Evolutionary conservation across 2,329 filamentous ascomycete genomes (phyloP).

Genomic region (Biscogniauxia marginata): DNA sequence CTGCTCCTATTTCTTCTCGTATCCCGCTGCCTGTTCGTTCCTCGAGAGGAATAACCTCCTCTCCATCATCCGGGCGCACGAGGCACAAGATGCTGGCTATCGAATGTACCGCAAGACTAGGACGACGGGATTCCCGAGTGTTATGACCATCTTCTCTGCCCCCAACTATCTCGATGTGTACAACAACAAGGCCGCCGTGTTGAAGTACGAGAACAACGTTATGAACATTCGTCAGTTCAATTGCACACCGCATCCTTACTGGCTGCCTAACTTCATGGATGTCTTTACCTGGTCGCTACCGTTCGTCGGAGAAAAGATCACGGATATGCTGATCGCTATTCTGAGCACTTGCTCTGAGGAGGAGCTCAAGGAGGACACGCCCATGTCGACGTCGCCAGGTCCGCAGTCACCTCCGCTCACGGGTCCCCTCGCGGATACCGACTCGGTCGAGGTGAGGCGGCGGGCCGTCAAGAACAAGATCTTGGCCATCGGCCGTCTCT

Average conservation of each 20-base stretch:
- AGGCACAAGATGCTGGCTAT: slow-evolving; percentile 97
- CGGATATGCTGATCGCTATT: slow-evolving; percentile 98
- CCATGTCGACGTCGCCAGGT: slow-evolving; percentile 66
- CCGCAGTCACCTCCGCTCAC: slow-evolving; percentile 72
- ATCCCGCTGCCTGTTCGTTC: slow-evolving; percentile 94
- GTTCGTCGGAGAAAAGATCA: slow-evolving; percentile 98
- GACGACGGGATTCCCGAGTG: slow-evolving; percentile 96
- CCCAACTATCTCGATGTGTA: slow-evolving; percentile 99
- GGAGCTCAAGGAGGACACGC: slow-evolving; percentile 86
- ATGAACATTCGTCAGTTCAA: slow-evolving; percentile 99
- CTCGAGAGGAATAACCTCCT: slow-evolving; percentile 98
- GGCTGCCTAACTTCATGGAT: slow-evolving; percentile 99
- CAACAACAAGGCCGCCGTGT: slow-evolving; percentile 98
- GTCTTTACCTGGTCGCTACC: slow-evolving; percentile 99
- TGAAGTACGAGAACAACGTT: slow-evolving; percentile 99
- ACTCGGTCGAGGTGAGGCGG: slow-evolving; percentile 90
- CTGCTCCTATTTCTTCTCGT: slow-evolving; percentile 99
- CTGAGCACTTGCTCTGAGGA: slow-evolving; percentile 99
- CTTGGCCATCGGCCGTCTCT: slow-evolving; percentile 91
- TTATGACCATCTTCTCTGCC: slow-evolving; percentile 99
- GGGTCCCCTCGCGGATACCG: slow-evolving; percentile 60
- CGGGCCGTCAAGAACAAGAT: slow-evolving; percentile 99
- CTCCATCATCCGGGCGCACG: slow-evolving; percentile 95
- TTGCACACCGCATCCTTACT: slow-evolving; percentile 98
- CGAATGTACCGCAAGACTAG: slow-evolving; percentile 99